Evolutionary conservation across 2,329 filamentous ascomycete species (phyloP).

Genomic region (Colletotrichum cereale): DNA sequence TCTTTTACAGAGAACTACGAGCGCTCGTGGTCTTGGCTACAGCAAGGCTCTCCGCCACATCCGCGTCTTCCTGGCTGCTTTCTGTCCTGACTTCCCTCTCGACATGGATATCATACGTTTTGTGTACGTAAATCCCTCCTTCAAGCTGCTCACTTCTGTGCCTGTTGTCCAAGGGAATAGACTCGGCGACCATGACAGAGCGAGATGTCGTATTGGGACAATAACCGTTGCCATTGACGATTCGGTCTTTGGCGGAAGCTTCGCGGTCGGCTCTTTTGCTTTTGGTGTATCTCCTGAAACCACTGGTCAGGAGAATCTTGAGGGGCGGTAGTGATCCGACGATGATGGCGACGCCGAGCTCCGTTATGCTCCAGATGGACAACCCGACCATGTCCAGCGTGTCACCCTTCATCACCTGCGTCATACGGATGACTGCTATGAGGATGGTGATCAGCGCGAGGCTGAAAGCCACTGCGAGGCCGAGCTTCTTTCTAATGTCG

Average conservation of each 20-base stretch:
- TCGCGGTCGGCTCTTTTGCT: slow-evolving; percentile 20
- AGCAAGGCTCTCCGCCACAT: neutral
- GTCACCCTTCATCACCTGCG: slow-evolving; percentile 41
- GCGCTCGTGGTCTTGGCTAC: too few species aligned
- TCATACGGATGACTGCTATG: slow-evolving; percentile 43
- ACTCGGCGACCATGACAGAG: slow-evolving; percentile 34
- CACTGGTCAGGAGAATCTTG: slow-evolving; percentile 40
- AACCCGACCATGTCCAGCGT: slow-evolving; percentile 42
- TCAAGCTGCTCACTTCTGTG: slow-evolving; percentile 37
- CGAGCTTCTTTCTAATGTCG: slow-evolving; percentile 41
- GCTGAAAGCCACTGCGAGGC: slow-evolving; percentile 42
- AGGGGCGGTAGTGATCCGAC: slow-evolving; percentile 43
- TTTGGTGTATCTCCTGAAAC: slow-evolving; percentile 31
- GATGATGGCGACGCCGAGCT: slow-evolving; percentile 36
- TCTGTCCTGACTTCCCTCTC: slow-evolving; percentile 3
- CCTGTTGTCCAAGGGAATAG: slow-evolving; percentile 40
- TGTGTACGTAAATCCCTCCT: slow-evolving; percentile 41
- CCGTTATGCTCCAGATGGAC: slow-evolving; percentile 36
- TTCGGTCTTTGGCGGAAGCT: neutral
- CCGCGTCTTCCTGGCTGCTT: slow-evolving; percentile 8
- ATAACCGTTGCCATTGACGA: neutral
- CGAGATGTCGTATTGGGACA: slow-evolving; percentile 6
- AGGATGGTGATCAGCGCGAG: slow-evolving; percentile 43
- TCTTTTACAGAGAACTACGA: neutral
- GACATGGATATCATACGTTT: slow-evolving; percentile 32